phyloP scores from a whole-genome alignment of 305 asterid species.

The Monarda citriodora region DNA sequence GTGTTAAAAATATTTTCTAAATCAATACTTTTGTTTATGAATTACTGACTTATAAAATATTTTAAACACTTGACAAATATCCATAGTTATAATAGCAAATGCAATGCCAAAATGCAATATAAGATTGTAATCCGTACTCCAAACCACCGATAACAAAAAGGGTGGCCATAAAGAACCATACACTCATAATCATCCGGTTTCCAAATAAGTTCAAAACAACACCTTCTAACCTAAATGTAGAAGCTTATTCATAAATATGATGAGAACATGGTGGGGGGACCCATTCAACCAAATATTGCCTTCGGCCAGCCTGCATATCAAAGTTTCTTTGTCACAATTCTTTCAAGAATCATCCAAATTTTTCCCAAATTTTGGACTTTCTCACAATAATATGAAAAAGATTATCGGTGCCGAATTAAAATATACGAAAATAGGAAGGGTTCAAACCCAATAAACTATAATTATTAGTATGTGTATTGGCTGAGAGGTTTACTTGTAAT shows the following conservation, averaged over 20 bases:
- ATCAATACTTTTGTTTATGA: too few relatives aligned
- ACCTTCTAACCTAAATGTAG: slow-evolving; percentile 3
- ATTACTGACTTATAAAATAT: too few relatives aligned
- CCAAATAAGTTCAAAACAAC: slow-evolving; percentile 4
- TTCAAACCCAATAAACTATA: not conserved
- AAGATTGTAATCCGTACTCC: too few relatives aligned
- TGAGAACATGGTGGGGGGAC: slow-evolving; percentile 12
- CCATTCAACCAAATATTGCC: slow-evolving; percentile 3
- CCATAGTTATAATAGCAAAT: too few relatives aligned
- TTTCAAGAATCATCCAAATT: slow-evolving; percentile 9
- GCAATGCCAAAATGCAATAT: too few relatives aligned
- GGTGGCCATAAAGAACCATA: not conserved
- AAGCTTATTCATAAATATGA: slow-evolving; percentile 1
- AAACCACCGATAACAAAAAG: not conserved
- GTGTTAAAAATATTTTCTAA: too few relatives aligned
- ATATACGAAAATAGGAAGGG: not conserved
- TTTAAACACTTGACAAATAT: too few relatives aligned
- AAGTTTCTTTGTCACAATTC: too few relatives aligned
- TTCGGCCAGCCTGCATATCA: not conserved
- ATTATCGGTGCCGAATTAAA: not conserved
- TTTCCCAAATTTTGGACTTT: not conserved
- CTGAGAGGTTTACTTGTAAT: not conserved
- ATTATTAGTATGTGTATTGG: not conserved
- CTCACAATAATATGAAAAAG: not conserved
- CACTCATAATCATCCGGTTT: not conserved